Conservation (phyloP, 2,329 filamentous ascomycete genomes). For the Aspergillus transmontanensis region DNA sequence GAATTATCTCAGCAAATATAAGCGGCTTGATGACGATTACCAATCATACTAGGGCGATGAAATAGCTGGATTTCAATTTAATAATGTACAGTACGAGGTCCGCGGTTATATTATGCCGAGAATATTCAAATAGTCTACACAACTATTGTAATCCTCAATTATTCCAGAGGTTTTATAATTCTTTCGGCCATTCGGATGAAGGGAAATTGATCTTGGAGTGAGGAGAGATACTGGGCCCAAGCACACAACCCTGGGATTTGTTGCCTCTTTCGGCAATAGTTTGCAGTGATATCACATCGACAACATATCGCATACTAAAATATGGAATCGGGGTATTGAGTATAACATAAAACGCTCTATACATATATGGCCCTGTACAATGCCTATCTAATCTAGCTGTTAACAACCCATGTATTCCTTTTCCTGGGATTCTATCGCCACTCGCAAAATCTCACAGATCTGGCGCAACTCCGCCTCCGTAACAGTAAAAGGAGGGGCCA, state of each 20-base stretch:
- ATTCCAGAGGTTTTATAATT: too few species aligned
- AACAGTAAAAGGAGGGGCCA: slow-evolving; percentile 3
- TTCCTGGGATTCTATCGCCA: not conserved
- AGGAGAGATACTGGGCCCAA: not conserved
- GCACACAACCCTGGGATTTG: not conserved
- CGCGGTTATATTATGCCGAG: not conserved
- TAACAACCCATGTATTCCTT: not conserved
- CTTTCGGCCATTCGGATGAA: not conserved
- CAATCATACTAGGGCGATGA: not conserved
- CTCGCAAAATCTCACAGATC: not conserved
- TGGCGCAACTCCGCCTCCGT: not conserved
- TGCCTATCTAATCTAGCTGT: not conserved
- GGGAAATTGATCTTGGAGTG: not conserved
- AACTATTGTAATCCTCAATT: too few species aligned
- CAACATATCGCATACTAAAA: too few species aligned
- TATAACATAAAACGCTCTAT: not conserved
- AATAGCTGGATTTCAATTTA: not conserved
- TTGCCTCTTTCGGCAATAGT: not conserved
- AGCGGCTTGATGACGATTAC: too few species aligned
- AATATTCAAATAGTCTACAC: too few species aligned
- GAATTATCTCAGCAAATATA: not conserved
- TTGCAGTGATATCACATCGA: not conserved
- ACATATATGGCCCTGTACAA: not conserved
- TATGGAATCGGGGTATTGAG: not conserved
- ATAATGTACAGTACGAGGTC: too few species aligned